Conservation (phyloP, 2,329 filamentous ascomycete genomes). For the Colletotrichum gloeosporioides region DNA sequence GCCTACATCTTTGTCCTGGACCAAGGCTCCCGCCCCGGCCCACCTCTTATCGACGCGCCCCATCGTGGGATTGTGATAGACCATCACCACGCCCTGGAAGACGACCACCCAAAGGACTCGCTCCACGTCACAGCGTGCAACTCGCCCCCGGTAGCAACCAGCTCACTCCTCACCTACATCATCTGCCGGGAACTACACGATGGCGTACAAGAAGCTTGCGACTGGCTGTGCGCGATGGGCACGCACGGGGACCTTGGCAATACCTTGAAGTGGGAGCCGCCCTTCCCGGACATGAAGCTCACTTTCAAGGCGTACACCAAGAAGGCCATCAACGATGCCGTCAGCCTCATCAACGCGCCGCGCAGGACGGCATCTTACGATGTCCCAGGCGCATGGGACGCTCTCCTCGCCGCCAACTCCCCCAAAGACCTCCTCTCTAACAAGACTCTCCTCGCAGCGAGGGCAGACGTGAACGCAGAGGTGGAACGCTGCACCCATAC, state of each 20-base stretch:
- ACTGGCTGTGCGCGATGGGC: constrained; percentile 68
- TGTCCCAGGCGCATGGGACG: constrained; percentile 65
- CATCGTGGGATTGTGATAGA: constrained; percentile 66
- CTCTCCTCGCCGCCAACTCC: constrained; percentile 53
- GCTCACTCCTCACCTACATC: constrained; percentile 66
- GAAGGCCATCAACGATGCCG: constrained; percentile 66
- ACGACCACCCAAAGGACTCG: constrained; percentile 61
- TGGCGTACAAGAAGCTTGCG: constrained; percentile 52
- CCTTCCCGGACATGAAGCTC: constrained; percentile 69
- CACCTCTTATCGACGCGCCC: constrained; percentile 56
- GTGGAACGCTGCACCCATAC: constrained; percentile 66
- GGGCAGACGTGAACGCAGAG: constrained; percentile 64
- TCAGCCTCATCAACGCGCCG: constrained; percentile 69
- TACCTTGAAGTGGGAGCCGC: constrained; percentile 67
- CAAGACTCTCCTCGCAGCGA: constrained; percentile 54
- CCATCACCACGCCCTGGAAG: constrained; percentile 61
- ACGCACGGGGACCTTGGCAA: constrained; percentile 72
- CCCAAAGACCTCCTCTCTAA: constrained; percentile 59
- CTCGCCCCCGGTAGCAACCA: constrained; percentile 70
- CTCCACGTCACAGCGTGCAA: constrained; percentile 66
- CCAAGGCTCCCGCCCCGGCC: constrained; percentile 40
- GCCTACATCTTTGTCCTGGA: constrained; percentile 45
- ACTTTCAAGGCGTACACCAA: constrained; percentile 67
- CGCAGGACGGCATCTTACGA: constrained; percentile 66
- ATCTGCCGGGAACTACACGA: constrained; percentile 64